phyloP scores from a whole-genome alignment of 345 rosid species.

The Hevea brasiliensis region DNA sequence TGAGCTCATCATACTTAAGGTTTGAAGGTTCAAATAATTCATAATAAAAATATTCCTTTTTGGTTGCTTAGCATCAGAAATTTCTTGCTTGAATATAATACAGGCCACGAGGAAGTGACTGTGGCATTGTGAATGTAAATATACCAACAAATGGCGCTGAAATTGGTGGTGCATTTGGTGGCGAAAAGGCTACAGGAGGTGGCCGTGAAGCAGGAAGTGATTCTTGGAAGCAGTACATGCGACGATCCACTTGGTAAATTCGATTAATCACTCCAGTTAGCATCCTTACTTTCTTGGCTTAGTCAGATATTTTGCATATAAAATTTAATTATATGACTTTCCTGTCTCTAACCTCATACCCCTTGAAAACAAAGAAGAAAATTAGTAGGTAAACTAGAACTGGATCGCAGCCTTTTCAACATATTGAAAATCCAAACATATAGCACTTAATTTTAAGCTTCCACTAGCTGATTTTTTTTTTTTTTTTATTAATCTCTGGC shows the following conservation, averaged over 20 bases:
- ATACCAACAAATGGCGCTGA: conserved; percentile 99
- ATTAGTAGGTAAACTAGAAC: not conserved
- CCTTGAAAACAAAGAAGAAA: too few relatives aligned
- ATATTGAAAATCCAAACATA: not conserved
- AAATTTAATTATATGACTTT: too few relatives aligned
- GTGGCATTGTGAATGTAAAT: conserved; percentile 92
- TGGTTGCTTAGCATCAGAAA: not conserved
- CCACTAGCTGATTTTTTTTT: not conserved
- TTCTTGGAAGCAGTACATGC: conserved; percentile 99
- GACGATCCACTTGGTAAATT: conserved; percentile 88
- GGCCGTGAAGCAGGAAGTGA: conserved; percentile 99
- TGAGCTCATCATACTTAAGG: not conserved
- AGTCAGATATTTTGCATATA: not conserved
- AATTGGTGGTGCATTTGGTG: conserved; percentile 97
- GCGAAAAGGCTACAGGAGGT: conserved; percentile 94
- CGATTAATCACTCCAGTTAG: not conserved
- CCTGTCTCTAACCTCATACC: too few relatives aligned
- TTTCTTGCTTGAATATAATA: conserved; percentile 3
- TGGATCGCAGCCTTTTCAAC: not conserved
- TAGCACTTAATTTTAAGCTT: not conserved
- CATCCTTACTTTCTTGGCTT: not conserved
- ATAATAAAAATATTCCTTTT: not conserved
- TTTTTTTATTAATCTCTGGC: conserved; percentile 22
- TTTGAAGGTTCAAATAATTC: not conserved
- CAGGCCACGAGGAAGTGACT: conserved; percentile 93